These are phyloP conservation scores for Ettlia oleoabundans DNA, from an alignment of 139 green algal species.

Conservation along the genomic window DNA sequence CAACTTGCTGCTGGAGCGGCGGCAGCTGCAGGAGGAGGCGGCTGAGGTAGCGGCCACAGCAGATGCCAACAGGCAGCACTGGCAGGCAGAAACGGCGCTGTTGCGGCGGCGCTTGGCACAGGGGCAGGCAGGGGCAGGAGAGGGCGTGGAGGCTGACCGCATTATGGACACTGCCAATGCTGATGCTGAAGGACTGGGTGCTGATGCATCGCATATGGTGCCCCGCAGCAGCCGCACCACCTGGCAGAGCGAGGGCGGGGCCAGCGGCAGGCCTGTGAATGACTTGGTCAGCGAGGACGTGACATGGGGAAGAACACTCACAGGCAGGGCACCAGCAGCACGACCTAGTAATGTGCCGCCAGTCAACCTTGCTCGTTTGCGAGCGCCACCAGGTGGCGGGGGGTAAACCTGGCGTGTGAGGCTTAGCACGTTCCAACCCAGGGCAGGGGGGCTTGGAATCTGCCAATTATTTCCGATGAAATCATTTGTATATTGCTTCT, in stretches of 20 bases:
- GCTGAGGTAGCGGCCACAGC: neutral
- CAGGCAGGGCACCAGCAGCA: neutral
- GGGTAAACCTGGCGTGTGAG: no score
- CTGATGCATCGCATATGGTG: no score
- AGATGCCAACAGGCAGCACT: neutral
- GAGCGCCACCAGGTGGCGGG: neutral
- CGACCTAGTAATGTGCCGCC: neutral
- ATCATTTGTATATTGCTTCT: no score
- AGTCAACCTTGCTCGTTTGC: constrained; percentile 8
- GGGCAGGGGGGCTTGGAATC: no score
- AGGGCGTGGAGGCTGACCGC: no score
- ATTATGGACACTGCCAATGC: no score
- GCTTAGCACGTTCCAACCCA: no score
- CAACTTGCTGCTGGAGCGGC: constrained; percentile 26
- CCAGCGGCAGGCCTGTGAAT: neutral
- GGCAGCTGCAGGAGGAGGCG: neutral
- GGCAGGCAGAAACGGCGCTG: neutral
- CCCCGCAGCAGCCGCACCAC: neutral
- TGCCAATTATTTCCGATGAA: no score
- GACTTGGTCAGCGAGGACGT: neutral
- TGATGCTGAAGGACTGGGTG: no score
- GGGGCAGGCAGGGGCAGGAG: no score
- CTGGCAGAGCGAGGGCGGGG: neutral
- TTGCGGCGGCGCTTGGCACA: neutral
- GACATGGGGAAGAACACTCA: constrained; percentile 23